phyloP scores from a whole-genome alignment of 805 yeast species.

The Spathaspora girioi region DNA sequence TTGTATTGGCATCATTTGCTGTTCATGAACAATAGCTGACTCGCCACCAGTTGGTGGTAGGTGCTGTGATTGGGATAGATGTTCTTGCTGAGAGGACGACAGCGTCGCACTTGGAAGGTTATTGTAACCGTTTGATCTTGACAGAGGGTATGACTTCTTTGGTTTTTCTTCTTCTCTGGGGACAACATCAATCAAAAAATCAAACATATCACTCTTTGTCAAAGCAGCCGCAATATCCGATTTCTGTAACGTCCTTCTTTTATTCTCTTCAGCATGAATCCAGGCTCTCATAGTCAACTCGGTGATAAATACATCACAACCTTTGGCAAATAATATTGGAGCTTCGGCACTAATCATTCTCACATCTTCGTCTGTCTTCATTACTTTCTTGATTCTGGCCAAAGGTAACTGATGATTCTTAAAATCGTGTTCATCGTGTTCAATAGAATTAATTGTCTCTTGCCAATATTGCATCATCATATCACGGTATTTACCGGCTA shows the following conservation, averaged over 20 bases:
- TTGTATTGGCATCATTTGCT: constrained; percentile 3
- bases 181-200: constrained; percentile 91
- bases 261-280: constrained; percentile 97
- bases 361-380: constrained; percentile 97
- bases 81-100: neutral
- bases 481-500: constrained; percentile 75
- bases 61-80: constrained; percentile 13
- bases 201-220: constrained; percentile 95
- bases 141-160: constrained; percentile 29
- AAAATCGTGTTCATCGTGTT: constrained; percentile 84
- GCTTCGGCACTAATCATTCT: constrained; percentile 98
- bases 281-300: constrained; percentile 98
- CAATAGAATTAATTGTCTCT: constrained; percentile 86
- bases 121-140: constrained; percentile 18
- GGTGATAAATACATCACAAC: constrained; percentile 95
- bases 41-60: constrained; percentile 8
- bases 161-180: constrained; percentile 82
- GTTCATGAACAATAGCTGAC: neutral
- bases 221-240: constrained; percentile 94
- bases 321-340: constrained; percentile 94
- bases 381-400: constrained; percentile 94
- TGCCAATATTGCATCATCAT: constrained; percentile 98
- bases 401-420: constrained; percentile 92
- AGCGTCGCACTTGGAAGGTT: constrained; percentile 1
- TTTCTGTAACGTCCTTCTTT: constrained; percentile 89